Conservation (phyloP, 306 rosid genomes). For the barrel medic (Medicago truncatula) region MtrunA17r5.0-ANR NC_053044.1:4449501-4450000, state of each 20-base stretch:
- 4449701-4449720: slow-evolving; percentile 78
- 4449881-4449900: too few relatives aligned
- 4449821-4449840: too few relatives aligned
- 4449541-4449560: slow-evolving; percentile 61
- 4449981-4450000: neutral
- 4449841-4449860: too few relatives aligned
- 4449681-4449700: slow-evolving; percentile 53
- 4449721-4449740: slow-evolving; percentile 81
- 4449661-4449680: slow-evolving; percentile 78
- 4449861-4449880: too few relatives aligned
- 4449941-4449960: too few relatives aligned
- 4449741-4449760: slow-evolving; percentile 64
- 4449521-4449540: slow-evolving; percentile 67
- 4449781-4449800: neutral
- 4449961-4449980: neutral
- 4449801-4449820: too few relatives aligned
- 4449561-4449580: slow-evolving; percentile 89
- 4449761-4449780: slow-evolving; percentile 13
- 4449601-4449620: slow-evolving; percentile 57
- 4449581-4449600: slow-evolving; percentile 63
- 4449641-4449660: slow-evolving; percentile 68
- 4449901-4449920: too few relatives aligned
- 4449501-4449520: slow-evolving; percentile 54
- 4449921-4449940: too few relatives aligned
- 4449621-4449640: slow-evolving; percentile 55